Conservation (phyloP, 306 rosid species). For the Pterocarpus macrocarpus region DNA sequence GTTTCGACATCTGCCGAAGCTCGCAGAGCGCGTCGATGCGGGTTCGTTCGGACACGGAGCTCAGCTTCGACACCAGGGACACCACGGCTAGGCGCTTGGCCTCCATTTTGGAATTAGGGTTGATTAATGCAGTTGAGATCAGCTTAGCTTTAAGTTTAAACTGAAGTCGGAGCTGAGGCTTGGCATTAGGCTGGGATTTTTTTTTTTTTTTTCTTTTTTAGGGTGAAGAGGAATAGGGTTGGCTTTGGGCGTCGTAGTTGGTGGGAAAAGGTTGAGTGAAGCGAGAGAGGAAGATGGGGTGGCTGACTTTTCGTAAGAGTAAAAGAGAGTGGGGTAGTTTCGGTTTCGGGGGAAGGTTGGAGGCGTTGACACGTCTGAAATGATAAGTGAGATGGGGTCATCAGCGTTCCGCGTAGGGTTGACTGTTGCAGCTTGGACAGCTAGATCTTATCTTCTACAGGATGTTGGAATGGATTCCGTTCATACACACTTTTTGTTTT, state of each 20-base stretch:
- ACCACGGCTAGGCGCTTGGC: constrained; percentile 58
- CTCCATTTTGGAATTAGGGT: constrained; percentile 58
- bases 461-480: too few species aligned
- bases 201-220: too few species aligned
- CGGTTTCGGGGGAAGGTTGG: too few species aligned
- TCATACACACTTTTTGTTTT: too few species aligned
- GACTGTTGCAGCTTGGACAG: too few species aligned
- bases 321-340: not conserved
- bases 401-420: too few species aligned
- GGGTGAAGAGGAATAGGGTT: not conserved
- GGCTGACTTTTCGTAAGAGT: not conserved
- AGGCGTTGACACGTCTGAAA: too few species aligned
- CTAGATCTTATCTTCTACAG: too few species aligned
- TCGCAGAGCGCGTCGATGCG: constrained; percentile 71
- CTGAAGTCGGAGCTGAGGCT: not conserved
- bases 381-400: too few species aligned
- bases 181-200: not conserved
- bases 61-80: constrained; percentile 65
- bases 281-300: not conserved
- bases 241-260: not conserved
- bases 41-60: constrained; percentile 82
- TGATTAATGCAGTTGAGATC: not conserved
- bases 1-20: constrained; percentile 75
- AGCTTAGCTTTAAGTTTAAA: not conserved
- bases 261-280: not conserved